These are phyloP conservation scores for Colletotrichum chrysophilum DNA, from an alignment of 2,329 filamentous ascomycete species.

Conservation along the genomic window DNA sequence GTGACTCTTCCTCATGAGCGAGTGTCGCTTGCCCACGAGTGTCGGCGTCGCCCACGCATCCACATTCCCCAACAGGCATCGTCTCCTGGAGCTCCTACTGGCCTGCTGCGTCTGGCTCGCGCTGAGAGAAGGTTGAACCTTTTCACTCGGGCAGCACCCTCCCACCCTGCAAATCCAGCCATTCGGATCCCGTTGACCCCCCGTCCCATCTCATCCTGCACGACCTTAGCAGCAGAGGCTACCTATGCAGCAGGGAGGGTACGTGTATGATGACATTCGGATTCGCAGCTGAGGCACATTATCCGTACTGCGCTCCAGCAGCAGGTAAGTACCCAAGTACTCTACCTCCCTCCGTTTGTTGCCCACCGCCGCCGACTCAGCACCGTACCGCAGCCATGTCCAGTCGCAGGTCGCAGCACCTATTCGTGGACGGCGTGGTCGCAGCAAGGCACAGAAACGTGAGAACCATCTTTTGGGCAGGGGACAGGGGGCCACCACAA, in stretches of 20 bases:
- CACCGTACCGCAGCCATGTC: not conserved
- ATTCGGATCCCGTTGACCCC: not conserved
- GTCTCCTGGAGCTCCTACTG: not conserved
- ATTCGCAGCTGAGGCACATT: not conserved
- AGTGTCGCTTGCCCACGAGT: not conserved
- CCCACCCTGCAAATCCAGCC: not conserved
- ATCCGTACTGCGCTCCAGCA: not conserved
- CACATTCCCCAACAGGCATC: slow-evolving; percentile 19
- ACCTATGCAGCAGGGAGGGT: not conserved
- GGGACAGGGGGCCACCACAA: not conserved
- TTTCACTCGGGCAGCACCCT: not conserved
- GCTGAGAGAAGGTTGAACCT: not conserved
- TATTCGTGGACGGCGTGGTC: not conserved
- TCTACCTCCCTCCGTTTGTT: not conserved
- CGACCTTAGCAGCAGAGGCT: not conserved
- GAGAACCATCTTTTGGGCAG: not conserved
- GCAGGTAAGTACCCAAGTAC: not conserved
- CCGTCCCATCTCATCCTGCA: not conserved
- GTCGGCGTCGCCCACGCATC: slow-evolving; percentile 10
- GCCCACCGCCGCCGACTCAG: not conserved
- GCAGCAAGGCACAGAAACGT: not conserved
- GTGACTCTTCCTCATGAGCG: not conserved
- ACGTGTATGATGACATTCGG: not conserved
- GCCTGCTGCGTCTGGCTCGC: not conserved
- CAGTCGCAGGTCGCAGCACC: not conserved